phyloP scores from a whole-genome alignment of 129 eudicot genomes.

The Centaurea solstitialis region DNA sequence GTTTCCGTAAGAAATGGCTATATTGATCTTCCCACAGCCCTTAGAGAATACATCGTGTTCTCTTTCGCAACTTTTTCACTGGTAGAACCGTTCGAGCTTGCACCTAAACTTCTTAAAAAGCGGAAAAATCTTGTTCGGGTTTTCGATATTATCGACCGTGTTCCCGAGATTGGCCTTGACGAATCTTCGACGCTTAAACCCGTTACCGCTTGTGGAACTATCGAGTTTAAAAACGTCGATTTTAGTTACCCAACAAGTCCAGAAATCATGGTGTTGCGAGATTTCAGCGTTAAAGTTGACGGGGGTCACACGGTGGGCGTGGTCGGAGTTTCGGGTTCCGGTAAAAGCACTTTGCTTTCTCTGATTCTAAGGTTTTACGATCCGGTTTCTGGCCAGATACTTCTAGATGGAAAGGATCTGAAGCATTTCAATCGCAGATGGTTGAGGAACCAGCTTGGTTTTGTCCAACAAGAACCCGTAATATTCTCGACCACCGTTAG shows the following conservation, averaged over 20 bases:
- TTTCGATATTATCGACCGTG: constrained; percentile 53
- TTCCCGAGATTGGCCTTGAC: constrained; percentile 47
- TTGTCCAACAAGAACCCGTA: constrained; percentile 63
- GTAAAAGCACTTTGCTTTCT: constrained; percentile 64
- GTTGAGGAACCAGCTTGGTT: constrained; percentile 65
- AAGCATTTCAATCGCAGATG: constrained; percentile 55
- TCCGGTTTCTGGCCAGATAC: constrained; percentile 52
- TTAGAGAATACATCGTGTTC: constrained; percentile 59
- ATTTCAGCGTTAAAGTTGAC: constrained; percentile 49
- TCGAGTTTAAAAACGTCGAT: constrained; percentile 54
- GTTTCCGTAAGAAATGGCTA: constrained; percentile 38
- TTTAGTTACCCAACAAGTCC: constrained; percentile 56
- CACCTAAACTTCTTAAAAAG: constrained; percentile 46
- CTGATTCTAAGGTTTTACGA: constrained; percentile 58
- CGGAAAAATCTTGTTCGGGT: constrained; percentile 44
- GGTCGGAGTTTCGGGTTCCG: constrained; percentile 70
- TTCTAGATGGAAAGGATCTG: constrained; percentile 56
- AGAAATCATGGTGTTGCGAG: constrained; percentile 49
- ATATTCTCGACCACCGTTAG: constrained; percentile 69
- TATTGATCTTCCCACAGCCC: constrained; percentile 49
- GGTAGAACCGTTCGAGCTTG: constrained; percentile 62
- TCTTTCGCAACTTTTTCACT: constrained; percentile 59
- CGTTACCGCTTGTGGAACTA: constrained; percentile 48
- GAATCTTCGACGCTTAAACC: constrained; percentile 55
- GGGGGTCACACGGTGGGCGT: constrained; percentile 68